Evolutionary conservation across 169 alveolate species (phyloP).

Genomic region (Plasmodium coatneyi): DNA sequence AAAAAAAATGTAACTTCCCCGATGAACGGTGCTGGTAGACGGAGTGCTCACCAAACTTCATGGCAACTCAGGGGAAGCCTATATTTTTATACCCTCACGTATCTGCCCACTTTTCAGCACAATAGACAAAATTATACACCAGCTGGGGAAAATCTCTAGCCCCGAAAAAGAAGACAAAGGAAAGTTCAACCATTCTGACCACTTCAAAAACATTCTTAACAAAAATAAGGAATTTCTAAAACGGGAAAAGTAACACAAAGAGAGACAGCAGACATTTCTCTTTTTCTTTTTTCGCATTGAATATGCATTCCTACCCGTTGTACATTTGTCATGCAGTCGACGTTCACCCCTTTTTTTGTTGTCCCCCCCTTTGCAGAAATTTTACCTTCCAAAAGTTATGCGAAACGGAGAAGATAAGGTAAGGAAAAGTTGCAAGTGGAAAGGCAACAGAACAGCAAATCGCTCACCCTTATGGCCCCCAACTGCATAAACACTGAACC

Average conservation of each 20-base stretch:
- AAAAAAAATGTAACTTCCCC: background rate
- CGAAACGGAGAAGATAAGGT: constrained; percentile 49
- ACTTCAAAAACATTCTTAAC: constrained; percentile 38
- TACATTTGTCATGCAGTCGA: background rate
- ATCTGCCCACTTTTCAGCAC: constrained; percentile 4
- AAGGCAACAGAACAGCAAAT: background rate
- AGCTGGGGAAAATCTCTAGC: constrained; percentile 17
- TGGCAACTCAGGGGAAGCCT: background rate
- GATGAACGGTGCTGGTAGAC: background rate
- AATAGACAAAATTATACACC: constrained; percentile 59
- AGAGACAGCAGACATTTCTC: background rate
- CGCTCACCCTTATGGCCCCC: background rate
- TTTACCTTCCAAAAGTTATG: constrained; percentile 29
- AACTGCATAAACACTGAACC: background rate
- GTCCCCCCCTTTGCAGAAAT: constrained; percentile 2
- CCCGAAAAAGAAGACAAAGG: background rate
- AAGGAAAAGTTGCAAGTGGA: background rate
- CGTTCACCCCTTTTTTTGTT: background rate
- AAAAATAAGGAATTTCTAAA: constrained; percentile 51
- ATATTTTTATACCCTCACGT: background rate
- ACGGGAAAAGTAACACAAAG: constrained; percentile 32
- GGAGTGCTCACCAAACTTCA: background rate
- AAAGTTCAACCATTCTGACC: constrained; percentile 16
- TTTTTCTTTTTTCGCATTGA: background rate
- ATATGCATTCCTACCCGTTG: background rate